phyloP scores from a whole-genome alignment of 805 yeast genomes.

The Yarrowia bubula region DNA sequence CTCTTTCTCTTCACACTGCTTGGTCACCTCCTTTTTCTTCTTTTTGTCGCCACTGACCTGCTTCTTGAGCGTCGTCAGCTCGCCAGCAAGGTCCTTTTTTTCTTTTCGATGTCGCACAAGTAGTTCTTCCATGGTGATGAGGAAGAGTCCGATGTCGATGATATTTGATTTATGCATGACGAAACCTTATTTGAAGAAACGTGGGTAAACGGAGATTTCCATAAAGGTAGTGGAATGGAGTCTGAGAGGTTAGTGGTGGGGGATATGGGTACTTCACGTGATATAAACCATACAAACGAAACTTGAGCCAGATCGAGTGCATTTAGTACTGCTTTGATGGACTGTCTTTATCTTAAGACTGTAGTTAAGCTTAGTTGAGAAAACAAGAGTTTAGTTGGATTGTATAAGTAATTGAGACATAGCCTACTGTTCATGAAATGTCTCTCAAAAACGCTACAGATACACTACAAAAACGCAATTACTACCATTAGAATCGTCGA shows the following conservation, averaged over 20 bases:
- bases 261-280: background rate
- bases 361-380: no score
- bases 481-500: no score
- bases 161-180: background rate
- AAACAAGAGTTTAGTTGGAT: no score
- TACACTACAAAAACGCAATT: no score
- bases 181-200: background rate
- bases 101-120: constrained; percentile 68
- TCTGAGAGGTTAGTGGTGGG: background rate
- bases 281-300: background rate
- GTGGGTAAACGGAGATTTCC: background rate
- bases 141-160: background rate
- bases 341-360: no score
- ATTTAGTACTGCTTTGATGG: no score
- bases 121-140: constrained; percentile 41
- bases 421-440: no score
- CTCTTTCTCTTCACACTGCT: constrained; percentile 61
- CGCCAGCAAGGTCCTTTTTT: constrained; percentile 60
- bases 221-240: background rate
- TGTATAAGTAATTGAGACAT: no score
- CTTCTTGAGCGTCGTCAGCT: constrained; percentile 72
- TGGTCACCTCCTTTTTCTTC: constrained; percentile 63
- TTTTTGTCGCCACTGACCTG: constrained; percentile 62
- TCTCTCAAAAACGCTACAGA: no score
- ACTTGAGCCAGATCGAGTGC: background rate